Conservation (phyloP, 1,284 basidiomycete genomes). For the Athelia sp. region DNA sequence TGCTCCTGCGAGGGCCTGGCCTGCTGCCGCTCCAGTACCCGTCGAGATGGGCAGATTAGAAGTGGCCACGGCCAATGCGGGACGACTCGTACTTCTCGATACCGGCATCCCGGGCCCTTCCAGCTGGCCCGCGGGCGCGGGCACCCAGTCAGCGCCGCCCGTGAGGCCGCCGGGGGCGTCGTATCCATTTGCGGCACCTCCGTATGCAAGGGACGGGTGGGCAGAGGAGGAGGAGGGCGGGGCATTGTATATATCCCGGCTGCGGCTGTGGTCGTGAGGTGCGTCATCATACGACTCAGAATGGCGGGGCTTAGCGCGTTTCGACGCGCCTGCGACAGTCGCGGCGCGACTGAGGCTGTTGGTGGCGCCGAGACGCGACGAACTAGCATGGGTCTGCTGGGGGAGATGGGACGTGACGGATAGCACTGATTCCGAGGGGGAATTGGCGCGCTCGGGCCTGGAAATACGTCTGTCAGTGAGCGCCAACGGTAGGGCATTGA, state of each 20-base stretch:
- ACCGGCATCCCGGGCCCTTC: conserved; percentile 75
- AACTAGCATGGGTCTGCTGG: conserved; percentile 20
- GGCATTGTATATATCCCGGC: conserved; percentile 28
- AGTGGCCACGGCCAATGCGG: neutral
- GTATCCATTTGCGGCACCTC: conserved; percentile 16
- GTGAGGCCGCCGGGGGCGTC: conserved; percentile 15
- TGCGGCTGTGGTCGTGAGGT: conserved; percentile 22
- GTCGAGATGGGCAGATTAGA: conserved; percentile 19
- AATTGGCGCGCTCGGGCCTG: conserved; percentile 57
- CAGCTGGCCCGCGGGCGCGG: conserved; percentile 43
- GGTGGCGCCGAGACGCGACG: conserved; percentile 22
- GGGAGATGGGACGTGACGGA: conserved; percentile 59
- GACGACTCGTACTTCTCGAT: conserved; percentile 24
- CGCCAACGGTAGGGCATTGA: conserved; percentile 3
- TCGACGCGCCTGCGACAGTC: conserved; percentile 22
- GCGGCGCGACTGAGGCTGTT: conserved; percentile 27
- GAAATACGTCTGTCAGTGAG: conserved; percentile 8
- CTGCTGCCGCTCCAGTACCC: conserved; percentile 18
- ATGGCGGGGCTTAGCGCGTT: conserved; percentile 26
- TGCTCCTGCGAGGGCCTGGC: conserved; percentile 3
- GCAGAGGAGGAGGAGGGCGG: conserved; percentile 31
- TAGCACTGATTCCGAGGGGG: conserved; percentile 67
- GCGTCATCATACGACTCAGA: conserved; percentile 15
- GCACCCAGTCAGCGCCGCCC: conserved; percentile 22
- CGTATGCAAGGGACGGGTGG: conserved; percentile 36